phyloP scores from a whole-genome alignment of 192 early-diverging fungal species.

The Podila verticillata region DNA sequence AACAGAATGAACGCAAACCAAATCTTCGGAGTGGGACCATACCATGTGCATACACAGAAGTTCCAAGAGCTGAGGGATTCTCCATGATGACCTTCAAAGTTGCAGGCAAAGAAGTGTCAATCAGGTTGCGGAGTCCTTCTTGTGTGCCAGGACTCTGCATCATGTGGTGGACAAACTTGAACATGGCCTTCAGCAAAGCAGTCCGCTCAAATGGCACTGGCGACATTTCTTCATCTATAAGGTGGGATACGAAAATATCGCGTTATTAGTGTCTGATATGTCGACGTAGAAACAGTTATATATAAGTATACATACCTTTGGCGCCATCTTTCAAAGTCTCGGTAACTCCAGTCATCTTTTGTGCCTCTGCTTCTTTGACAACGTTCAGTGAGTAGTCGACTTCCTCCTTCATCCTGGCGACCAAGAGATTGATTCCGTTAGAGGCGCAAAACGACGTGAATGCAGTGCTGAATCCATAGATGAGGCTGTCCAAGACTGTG shows the following conservation, averaged over 20 bases:
- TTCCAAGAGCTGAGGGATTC: conserved; percentile 81
- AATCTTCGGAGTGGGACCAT: conserved; percentile 17
- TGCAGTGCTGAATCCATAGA: conserved; percentile 79
- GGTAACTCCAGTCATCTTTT: conserved; percentile 57
- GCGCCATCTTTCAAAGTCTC: background rate
- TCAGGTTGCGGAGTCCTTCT: conserved; percentile 93
- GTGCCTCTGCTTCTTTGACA: conserved; percentile 25
- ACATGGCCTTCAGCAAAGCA: conserved; percentile 83
- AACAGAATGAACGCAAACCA: conserved; percentile 53
- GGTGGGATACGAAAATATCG: background rate
- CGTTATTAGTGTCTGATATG: background rate
- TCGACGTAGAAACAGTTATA: background rate
- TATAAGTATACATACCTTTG: conserved; percentile 11
- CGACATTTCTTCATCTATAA: conserved; percentile 36
- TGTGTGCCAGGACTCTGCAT: conserved; percentile 92
- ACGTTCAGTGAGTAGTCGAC: conserved; percentile 59
- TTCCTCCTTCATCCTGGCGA: conserved; percentile 82
- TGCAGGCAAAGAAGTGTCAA: conserved; percentile 85
- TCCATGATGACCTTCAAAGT: conserved; percentile 80
- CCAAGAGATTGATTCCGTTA: conserved; percentile 81
- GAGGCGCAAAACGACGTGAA: conserved; percentile 85
- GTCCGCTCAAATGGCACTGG: conserved; percentile 77
- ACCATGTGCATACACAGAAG: conserved; percentile 84
- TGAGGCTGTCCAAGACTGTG: conserved; percentile 82
- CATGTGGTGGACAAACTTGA: conserved; percentile 93